Evolutionary conservation across 495 filamentous ascomycete genomes (phyloP), one percentile per base, ranked within the genome.

Genomic region (Delitschia confertaspora): DNA sequence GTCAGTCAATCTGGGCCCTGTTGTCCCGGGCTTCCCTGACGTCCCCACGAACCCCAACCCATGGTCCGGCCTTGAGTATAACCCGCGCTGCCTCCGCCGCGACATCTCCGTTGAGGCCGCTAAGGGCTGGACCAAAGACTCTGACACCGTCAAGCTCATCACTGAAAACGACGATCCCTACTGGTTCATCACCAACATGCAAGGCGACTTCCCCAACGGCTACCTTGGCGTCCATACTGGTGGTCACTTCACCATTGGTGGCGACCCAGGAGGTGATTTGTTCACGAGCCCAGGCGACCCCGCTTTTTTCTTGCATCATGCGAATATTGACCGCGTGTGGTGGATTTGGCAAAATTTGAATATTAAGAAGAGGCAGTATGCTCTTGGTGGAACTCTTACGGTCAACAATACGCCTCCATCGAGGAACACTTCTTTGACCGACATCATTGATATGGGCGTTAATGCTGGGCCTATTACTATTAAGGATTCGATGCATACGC

Each of bases 331-430:
- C 60, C 73, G 75, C 26, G 55, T 76, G 3, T 85, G 71, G 66
- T 80, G 76, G 72, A 76, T 78, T 19, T 85, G 82, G 82, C 80
- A 85, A 63, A 73, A 67, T 35, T 53, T 72, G 38, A 70, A 83
- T 49, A 57, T 65, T 16, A 36, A 51, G 38, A 61, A 64, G 16
- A 63, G 77, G 4, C 56, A 51, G 38, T 48, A 49, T 27, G 65
- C 60, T 18, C 65, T 75, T 46, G 64, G 60, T 17, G 76, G 75
- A 0, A 81, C 72, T 19, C 64, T 65, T 11, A 81, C 78, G 0
- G 67, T 80, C 49, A 57, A 69, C 51, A 79, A 82, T 53, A 23
- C 49, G 5, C 72, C 72, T 8, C 57, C 66, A 0, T 69, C 65
- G 32, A 29, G 65, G 10, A 72, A 74, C 50, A 65, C 66, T 5